Conservation (phyloP, 139 green algal genomes). For the Chara braunii region DNA sequence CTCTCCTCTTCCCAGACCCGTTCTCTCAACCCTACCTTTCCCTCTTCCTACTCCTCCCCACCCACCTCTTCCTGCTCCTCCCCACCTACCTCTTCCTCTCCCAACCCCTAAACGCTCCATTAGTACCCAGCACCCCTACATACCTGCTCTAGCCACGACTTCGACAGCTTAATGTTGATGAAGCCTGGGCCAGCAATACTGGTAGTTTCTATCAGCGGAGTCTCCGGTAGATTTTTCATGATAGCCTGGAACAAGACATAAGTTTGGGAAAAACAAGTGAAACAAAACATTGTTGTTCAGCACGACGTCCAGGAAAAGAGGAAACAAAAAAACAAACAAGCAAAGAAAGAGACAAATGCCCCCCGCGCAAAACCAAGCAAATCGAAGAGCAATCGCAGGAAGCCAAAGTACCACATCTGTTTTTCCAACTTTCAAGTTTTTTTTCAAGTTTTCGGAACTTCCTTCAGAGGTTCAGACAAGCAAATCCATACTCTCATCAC, state of each 20-base stretch:
- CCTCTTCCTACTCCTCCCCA: too few species aligned
- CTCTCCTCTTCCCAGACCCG: too few species aligned
- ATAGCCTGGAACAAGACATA: conserved; percentile 63
- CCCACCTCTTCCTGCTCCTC: too few species aligned
- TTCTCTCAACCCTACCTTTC: too few species aligned
- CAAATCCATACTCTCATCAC: too few species aligned
- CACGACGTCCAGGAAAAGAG: neutral
- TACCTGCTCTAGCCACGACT: conserved; percentile 24
- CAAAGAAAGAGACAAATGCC: neutral
- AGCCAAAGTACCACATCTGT: neutral
- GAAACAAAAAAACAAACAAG: too few species aligned
- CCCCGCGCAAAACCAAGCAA: neutral
- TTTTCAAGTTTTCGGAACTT: too few species aligned
- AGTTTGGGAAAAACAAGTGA: neutral
- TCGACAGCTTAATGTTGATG: conserved; percentile 75
- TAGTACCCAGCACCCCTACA: too few species aligned
- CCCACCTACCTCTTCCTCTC: too few species aligned
- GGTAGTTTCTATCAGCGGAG: conserved; percentile 50
- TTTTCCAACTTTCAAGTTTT: neutral
- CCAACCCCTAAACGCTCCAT: too few species aligned
- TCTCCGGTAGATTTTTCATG: conserved; percentile 56
- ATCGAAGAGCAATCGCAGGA: neutral
- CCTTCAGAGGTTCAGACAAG: too few species aligned
- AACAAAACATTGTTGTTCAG: neutral
- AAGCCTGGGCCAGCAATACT: conserved; percentile 88